A percentile compares a stretch with the other conserved stretches of the same genome.
These are phyloP conservation scores for Catunica adiposa DNA, from an alignment of 2,329 filamentous ascomycete genomes.

Conservation along the genomic window DNA sequence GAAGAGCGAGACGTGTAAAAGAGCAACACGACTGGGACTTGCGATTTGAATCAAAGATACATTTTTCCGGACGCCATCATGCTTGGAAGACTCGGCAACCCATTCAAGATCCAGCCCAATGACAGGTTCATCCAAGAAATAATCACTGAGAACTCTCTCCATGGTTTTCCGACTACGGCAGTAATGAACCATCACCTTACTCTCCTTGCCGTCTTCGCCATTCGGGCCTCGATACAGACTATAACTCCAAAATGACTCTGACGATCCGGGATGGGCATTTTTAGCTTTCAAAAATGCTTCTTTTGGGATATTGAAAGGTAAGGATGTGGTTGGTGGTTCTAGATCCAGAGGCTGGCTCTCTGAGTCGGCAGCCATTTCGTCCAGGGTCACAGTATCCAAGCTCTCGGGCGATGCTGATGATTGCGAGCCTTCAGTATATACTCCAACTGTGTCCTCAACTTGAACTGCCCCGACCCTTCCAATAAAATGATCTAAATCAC, in stretches of 20 bases:
- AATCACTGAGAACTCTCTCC: constrained; percentile 42
- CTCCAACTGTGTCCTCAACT: no score
- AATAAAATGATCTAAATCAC: no score
- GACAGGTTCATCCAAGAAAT: constrained; percentile 52
- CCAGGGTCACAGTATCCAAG: no score
- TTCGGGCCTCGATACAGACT: constrained; percentile 42
- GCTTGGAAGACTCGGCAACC: constrained; percentile 35
- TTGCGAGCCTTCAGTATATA: no score
- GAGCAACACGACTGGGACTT: constrained; percentile 54
- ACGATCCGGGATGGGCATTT: constrained; percentile 26
- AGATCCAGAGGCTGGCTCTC: constrained; percentile 2
- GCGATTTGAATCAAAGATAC: constrained; percentile 75
- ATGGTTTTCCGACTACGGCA: constrained; percentile 51
- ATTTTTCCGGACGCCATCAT: constrained; percentile 42
- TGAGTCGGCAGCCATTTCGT: background rate
- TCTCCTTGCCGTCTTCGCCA: constrained; percentile 23
- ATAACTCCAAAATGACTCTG: constrained; percentile 51
- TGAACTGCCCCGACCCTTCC: no score
- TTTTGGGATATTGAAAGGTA: constrained; percentile 31
- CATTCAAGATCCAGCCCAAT: constrained; percentile 90
- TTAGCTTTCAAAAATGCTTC: constrained; percentile 33
- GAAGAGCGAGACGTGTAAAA: constrained; percentile 66
- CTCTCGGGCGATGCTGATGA: no score
- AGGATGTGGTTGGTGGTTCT: constrained; percentile 23
- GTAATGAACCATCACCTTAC: constrained; percentile 57